phyloP scores from a whole-genome alignment of 1,284 basidiomycete species.

The Moesziomyces globuligerus region DNA sequence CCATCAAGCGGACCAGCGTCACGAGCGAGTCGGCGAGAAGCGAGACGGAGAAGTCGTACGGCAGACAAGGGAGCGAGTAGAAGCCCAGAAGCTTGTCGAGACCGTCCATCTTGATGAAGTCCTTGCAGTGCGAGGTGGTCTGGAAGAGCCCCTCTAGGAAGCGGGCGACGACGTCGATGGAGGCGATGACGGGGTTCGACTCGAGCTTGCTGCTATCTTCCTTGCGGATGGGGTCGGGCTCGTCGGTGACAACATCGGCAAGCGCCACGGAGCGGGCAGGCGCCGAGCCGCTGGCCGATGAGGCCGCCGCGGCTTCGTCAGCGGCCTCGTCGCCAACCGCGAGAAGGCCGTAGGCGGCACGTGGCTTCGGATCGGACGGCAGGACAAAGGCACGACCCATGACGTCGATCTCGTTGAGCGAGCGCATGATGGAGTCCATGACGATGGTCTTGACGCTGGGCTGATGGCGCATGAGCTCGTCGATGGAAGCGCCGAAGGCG shows the following conservation, averaged over 20 bases:
- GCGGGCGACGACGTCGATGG: constrained; percentile 62
- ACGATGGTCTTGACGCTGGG: constrained; percentile 83
- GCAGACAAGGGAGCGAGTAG: constrained; percentile 84
- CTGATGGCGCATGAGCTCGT: constrained; percentile 96
- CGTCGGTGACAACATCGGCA: constrained; percentile 52
- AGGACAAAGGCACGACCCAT: constrained; percentile 73
- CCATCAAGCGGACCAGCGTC: constrained; percentile 86
- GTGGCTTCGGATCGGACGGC: constrained; percentile 38
- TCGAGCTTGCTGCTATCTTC: constrained; percentile 45
- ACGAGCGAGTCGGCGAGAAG: constrained; percentile 84
- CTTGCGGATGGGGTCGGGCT: constrained; percentile 54
- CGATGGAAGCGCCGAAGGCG: constrained; percentile 85
- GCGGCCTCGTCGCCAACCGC: constrained; percentile 23
- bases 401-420: constrained; percentile 71
- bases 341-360: constrained; percentile 48
- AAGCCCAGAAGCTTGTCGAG: constrained; percentile 80
- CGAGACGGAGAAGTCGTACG: constrained; percentile 87
- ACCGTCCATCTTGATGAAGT: constrained; percentile 85
- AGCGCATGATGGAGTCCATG: constrained; percentile 48
- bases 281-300: constrained; percentile 3
- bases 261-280: constrained; percentile 37
- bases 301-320: constrained; percentile 17
- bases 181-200: constrained; percentile 52
- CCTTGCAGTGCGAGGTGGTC: constrained; percentile 83
- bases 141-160: constrained; percentile 90